Evolutionary conservation across 768 basidiomycete species (phyloP).

Genomic region (Clavaria fumosa): DNA sequence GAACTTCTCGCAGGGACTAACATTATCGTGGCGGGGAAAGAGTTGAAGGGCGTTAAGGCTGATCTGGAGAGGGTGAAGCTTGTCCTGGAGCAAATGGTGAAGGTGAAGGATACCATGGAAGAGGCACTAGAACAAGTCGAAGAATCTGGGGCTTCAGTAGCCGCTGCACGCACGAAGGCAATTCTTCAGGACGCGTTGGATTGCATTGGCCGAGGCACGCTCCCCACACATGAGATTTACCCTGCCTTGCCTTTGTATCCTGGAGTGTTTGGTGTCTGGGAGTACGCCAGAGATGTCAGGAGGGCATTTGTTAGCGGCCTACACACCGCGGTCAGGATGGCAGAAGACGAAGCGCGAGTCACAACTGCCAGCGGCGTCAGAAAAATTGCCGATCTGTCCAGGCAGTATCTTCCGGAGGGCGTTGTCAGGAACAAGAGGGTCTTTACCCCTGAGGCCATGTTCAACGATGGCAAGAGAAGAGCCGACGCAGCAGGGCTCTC

Average conservation of each 20-base stretch:
- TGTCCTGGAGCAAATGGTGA: slow-evolving; percentile 78
- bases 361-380: slow-evolving; percentile 51
- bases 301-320: slow-evolving; percentile 39
- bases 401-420: slow-evolving; percentile 62
- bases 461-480: slow-evolving; percentile 38
- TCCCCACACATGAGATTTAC: slow-evolving; percentile 33
- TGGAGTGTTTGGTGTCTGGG: slow-evolving; percentile 69
- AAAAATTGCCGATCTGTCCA: slow-evolving; percentile 51
- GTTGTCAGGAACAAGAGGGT: slow-evolving; percentile 71
- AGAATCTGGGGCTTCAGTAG: slow-evolving; percentile 47
- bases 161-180: slow-evolving; percentile 37
- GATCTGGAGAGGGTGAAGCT: slow-evolving; percentile 62
- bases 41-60: slow-evolving; percentile 53
- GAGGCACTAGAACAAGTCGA: slow-evolving; percentile 67
- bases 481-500: slow-evolving; percentile 16
- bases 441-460: slow-evolving; percentile 98
- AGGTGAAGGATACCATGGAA: slow-evolving; percentile 57
- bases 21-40: slow-evolving; percentile 67
- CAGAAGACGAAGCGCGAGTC: slow-evolving; percentile 71
- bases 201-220: slow-evolving; percentile 59
- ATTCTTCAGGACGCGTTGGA: slow-evolving; percentile 58
- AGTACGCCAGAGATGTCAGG: slow-evolving; percentile 73
- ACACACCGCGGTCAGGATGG: slow-evolving; percentile 61
- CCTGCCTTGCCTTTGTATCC: slow-evolving; percentile 65
- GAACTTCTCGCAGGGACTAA: slow-evolving; percentile 80